A percentile compares a stretch with the other conserved stretches of the same genome.
Conservation (phyloP, 805 yeast species). For the Candida nonsorbophila region DNA sequence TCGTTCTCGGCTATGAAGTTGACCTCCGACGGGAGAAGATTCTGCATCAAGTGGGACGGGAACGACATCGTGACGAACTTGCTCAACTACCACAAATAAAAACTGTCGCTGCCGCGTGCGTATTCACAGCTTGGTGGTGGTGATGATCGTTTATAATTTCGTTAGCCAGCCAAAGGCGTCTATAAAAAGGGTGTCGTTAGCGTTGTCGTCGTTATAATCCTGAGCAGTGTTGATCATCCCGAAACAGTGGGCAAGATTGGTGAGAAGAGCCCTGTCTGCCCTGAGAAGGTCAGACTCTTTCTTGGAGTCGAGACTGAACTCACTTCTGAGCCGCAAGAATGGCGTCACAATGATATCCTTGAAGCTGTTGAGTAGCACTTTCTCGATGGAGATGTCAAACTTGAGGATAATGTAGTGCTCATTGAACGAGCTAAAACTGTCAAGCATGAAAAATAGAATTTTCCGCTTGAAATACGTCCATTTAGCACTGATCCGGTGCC, state of each 20-base stretch:
- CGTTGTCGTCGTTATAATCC: conserved; percentile 1
- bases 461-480: conserved; percentile 26
- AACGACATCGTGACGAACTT: conserved; percentile 55
- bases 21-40: conserved; percentile 71
- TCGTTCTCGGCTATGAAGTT: conserved; percentile 85
- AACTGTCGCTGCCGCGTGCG: neutral
- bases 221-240: conserved; percentile 9
- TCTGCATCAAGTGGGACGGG: conserved; percentile 47
- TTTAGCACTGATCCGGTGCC: conserved; percentile 15
- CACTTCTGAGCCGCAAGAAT: conserved; percentile 13
- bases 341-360: conserved; percentile 23
- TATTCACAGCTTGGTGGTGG: neutral
- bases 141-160: conserved; percentile 3
- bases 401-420: conserved; percentile 6
- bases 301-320: too few relatives aligned
- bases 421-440: conserved; percentile 22
- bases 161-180: conserved; percentile 18
- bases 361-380: conserved; percentile 19
- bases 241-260: conserved; percentile 10
- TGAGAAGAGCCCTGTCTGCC: too few relatives aligned
- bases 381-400: conserved; percentile 20
- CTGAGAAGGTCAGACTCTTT: neutral
- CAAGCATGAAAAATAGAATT: conserved; percentile 17
- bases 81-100: too few relatives aligned
- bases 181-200: conserved; percentile 10